These are phyloP conservation scores for Elsinoe arachidis DNA, from an alignment of 2,329 filamentous ascomycete genomes.

Conservation along the genomic window DNA sequence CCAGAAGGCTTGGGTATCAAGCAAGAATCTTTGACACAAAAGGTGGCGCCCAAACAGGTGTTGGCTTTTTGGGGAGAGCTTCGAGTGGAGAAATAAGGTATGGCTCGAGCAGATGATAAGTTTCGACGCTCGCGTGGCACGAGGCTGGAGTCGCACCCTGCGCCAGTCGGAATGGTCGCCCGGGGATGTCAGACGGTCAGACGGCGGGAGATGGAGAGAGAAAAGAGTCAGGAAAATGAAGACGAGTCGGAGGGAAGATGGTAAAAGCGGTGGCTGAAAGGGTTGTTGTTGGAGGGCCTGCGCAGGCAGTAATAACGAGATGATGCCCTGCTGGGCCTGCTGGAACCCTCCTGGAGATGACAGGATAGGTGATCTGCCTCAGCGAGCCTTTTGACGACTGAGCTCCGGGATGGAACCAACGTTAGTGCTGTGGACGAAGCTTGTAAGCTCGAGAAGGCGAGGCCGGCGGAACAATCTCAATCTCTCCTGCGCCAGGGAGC, in stretches of 20 bases:
- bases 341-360: conserved; percentile 2
- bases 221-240: conserved; percentile 8
- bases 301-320: neutral
- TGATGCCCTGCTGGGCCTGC: neutral
- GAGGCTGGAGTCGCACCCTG: conserved; percentile 10
- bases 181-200: neutral
- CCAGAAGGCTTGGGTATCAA: conserved; percentile 8
- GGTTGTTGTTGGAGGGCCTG: neutral
- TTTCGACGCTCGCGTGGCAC: conserved; percentile 8
- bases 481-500: conserved; percentile 4
- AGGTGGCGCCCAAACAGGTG: conserved; percentile 8
- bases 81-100: conserved; percentile 11
- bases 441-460: conserved; percentile 4
- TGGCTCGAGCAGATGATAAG: conserved; percentile 6
- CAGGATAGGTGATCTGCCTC: conserved; percentile 12
- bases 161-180: neutral
- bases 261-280: conserved; percentile 1
- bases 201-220: neutral
- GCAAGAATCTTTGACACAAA: neutral
- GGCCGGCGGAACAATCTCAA: conserved; percentile 11
- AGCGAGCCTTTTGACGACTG: conserved; percentile 10
- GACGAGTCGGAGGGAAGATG: neutral
- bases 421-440: conserved; percentile 1
- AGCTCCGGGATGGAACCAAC: conserved; percentile 1
- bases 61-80: conserved; percentile 1